Evolutionary conservation across 225 moss, liverwort and hornwort genomes (phyloP).

Genomic region (Bryoerythrophyllum caledonicum): DNA sequence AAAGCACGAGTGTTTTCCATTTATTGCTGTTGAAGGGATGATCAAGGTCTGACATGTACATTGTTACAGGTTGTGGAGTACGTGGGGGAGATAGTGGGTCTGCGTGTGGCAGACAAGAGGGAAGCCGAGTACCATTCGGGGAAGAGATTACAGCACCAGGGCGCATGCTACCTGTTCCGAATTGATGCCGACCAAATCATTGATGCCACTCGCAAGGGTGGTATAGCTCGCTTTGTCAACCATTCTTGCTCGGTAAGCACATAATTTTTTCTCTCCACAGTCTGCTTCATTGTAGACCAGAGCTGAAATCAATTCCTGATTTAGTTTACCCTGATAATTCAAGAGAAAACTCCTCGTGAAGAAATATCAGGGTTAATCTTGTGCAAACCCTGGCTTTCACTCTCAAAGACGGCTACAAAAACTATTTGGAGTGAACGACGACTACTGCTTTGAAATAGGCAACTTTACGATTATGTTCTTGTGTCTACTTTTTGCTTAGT

Average conservation of each 20-base stretch:
- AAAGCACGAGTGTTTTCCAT: background rate
- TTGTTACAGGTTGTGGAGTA: slow-evolving; percentile 75
- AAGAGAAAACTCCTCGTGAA: too few species aligned
- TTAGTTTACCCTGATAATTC: too few species aligned
- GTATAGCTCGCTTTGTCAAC: slow-evolving; percentile 85
- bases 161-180: slow-evolving; percentile 80
- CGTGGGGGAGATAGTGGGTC: slow-evolving; percentile 76
- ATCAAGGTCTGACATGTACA: background rate
- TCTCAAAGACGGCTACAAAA: background rate
- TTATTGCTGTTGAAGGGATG: background rate
- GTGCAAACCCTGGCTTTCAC: too few species aligned
- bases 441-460: too few species aligned
- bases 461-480: background rate
- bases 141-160: slow-evolving; percentile 69
- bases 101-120: slow-evolving; percentile 79
- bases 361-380: too few species aligned
- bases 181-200: slow-evolving; percentile 81
- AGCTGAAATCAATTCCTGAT: background rate
- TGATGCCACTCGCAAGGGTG: slow-evolving; percentile 81
- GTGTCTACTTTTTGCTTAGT: background rate
- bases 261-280: background rate
- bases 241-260: slow-evolving; percentile 77
- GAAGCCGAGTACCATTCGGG: slow-evolving; percentile 85
- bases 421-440: too few species aligned
- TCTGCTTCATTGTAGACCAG: background rate